phyloP scores from a whole-genome alignment of 2,329 filamentous ascomycete genomes.

The Leptographium galeiforme region DNA sequence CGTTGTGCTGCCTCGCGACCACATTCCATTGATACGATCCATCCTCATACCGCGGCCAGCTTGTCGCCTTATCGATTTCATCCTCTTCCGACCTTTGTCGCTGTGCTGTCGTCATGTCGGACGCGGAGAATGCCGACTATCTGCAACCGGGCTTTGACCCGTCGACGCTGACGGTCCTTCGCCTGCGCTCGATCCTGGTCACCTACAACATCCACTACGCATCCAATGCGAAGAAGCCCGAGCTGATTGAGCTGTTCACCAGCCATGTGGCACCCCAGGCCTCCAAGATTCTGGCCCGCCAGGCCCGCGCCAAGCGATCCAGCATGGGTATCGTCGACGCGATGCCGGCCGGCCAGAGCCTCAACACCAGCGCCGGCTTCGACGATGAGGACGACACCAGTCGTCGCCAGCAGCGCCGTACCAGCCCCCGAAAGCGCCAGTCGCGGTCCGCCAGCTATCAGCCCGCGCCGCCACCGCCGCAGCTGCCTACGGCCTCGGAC shows the following conservation, averaged over 20 bases:
- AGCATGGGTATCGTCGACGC: slow-evolving; percentile 70
- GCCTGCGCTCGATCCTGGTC: slow-evolving; percentile 80
- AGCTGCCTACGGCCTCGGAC: slow-evolving; percentile 34
- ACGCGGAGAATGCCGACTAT: slow-evolving; percentile 61
- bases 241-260: slow-evolving; percentile 75
- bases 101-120: slow-evolving; percentile 33
- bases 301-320: slow-evolving; percentile 69
- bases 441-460: slow-evolving; percentile 42
- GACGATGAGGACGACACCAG: slow-evolving; percentile 18
- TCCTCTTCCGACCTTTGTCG: neutral
- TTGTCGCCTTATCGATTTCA: no score
- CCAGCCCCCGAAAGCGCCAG: slow-evolving; percentile 39
- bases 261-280: slow-evolving; percentile 67
- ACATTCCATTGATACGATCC: neutral
- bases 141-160: slow-evolving; percentile 81
- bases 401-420: slow-evolving; percentile 19
- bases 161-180: slow-evolving; percentile 68
- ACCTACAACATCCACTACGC: slow-evolving; percentile 78
- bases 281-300: slow-evolving; percentile 59
- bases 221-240: slow-evolving; percentile 78
- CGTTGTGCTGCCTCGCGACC: neutral
- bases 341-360: slow-evolving; percentile 45
- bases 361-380: slow-evolving; percentile 27
- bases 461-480: slow-evolving; percentile 6
- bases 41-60: no score